Evolutionary conservation across 2,329 filamentous ascomycete genomes (phyloP).

Genomic region (Fusarium heterosporum): DNA sequence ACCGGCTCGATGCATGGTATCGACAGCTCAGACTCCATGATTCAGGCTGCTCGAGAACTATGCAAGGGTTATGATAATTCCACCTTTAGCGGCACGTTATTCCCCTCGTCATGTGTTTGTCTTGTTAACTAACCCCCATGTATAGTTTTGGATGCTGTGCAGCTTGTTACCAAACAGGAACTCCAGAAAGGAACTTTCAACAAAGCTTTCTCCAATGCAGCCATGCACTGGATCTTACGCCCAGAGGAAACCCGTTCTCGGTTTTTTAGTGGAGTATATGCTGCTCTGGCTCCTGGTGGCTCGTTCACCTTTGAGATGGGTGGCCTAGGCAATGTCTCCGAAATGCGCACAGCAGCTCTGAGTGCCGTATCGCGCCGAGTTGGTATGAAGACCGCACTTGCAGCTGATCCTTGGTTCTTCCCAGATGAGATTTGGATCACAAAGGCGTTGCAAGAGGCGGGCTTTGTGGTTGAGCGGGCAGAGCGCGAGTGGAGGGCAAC

Average conservation of each 20-base stretch:
- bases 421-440: conserved; percentile 71
- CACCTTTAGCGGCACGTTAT: conserved; percentile 58
- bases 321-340: conserved; percentile 74
- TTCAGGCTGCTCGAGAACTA: conserved; percentile 61
- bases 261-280: conserved; percentile 66
- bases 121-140: neutral
- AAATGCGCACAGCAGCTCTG: conserved; percentile 70
- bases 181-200: conserved; percentile 56
- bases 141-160: conserved; percentile 60
- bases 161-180: conserved; percentile 50
- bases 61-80: conserved; percentile 54
- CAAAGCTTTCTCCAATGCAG: conserved; percentile 75
- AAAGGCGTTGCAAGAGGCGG: conserved; percentile 58
- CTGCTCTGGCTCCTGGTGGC: conserved; percentile 66
- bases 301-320: conserved; percentile 77
- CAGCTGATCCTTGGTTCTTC: conserved; percentile 77
- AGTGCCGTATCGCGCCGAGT: conserved; percentile 64
- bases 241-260: conserved; percentile 54
- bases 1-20: conserved; percentile 65
- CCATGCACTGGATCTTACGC: conserved; percentile 74
- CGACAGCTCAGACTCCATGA: conserved; percentile 70
- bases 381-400: conserved; percentile 60
- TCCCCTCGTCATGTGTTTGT: too few relatives aligned
- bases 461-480: conserved; percentile 62
- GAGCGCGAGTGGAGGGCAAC: conserved; percentile 76